These are phyloP conservation scores for Clathrus columnatus DNA, from an alignment of 768 basidiomycete genomes.

Conservation along the genomic window DNA sequence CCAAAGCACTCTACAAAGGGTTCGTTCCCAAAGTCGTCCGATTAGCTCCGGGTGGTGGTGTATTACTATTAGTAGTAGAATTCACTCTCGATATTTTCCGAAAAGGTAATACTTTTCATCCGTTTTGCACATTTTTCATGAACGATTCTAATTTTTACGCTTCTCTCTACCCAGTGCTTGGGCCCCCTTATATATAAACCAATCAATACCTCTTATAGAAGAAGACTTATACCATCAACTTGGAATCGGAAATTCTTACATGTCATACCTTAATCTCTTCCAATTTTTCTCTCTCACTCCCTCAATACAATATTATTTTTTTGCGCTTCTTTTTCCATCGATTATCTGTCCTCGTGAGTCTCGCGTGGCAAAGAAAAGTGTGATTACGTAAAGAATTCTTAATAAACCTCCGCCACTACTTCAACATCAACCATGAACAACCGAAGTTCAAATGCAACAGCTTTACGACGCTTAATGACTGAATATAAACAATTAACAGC, in stretches of 20 bases:
- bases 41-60: conserved; percentile 92
- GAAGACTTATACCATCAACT: no score
- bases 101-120: conserved; percentile 37
- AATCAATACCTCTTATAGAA: no score
- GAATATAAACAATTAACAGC: conserved; percentile 84
- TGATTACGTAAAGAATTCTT: neutral
- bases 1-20: conserved; percentile 84
- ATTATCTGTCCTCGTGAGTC: neutral
- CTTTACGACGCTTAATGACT: conserved; percentile 81
- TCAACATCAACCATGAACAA: conserved; percentile 6
- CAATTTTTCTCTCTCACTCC: neutral
- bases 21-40: conserved; percentile 94
- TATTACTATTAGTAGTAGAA: conserved; percentile 89
- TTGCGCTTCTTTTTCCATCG: neutral
- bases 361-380: neutral
- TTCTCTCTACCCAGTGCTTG: conserved; percentile 36
- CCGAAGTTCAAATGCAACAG: conserved; percentile 43
- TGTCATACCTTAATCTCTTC: neutral
- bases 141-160: neutral
- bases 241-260: no score
- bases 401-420: neutral
- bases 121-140: neutral
- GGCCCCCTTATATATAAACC: conserved; percentile 41
- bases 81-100: conserved; percentile 73
- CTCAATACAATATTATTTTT: neutral